Evolutionary conservation across 2,329 filamentous ascomycete genomes (phyloP), one percentile per base, ranked within the genome.

Genomic region (Diaporthe eres): DNA sequence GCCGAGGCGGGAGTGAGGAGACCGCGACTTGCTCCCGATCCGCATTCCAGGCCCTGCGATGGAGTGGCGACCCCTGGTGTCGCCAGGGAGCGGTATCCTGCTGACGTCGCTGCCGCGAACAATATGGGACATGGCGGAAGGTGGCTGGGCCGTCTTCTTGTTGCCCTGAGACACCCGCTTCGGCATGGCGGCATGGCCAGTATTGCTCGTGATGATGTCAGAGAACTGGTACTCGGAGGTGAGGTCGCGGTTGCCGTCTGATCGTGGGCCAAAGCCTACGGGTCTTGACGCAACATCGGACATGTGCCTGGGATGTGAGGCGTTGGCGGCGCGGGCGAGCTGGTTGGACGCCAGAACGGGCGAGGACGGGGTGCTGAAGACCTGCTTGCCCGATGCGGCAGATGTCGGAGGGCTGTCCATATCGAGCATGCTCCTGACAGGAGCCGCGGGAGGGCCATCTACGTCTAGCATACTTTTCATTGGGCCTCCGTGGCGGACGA

Each of bases 371-470:
- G 85, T 85, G 77, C 88, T 90, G 47, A 84, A 80, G 13, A 84
- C 81, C 55, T 90, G 79, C 88, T 91, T 79, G 88, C 85, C 47
- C 5, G 87, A 80, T 58, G 84, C 84, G 5, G 73, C 75, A 34
- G 85, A 83, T 8, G 84, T 79, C 34, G 85, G 80, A 31, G 84
- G 85, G 73, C 85, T 85, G 78, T 87, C 87, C 77, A 92, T 85
- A 79, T 92, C 90, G 75, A 93, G 87, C 90, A 94, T 92, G 83
- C 91, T 94, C 78, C 92, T 88, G 71, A 92, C 87, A 8, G 90
- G 88, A 49, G 87, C 87, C 17, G 47, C 47, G 25, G 65, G 65
- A 15, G 47, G 47, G 77, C 55, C 53, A 22, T 60, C 82, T 75
- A 88, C 83, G 78, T 88, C 86, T 67, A 90, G 85, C 87, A 90